These are phyloP conservation scores for Lomentospora prolificans DNA, from an alignment of 2,329 filamentous ascomycete genomes.

Conservation along the genomic window DNA sequence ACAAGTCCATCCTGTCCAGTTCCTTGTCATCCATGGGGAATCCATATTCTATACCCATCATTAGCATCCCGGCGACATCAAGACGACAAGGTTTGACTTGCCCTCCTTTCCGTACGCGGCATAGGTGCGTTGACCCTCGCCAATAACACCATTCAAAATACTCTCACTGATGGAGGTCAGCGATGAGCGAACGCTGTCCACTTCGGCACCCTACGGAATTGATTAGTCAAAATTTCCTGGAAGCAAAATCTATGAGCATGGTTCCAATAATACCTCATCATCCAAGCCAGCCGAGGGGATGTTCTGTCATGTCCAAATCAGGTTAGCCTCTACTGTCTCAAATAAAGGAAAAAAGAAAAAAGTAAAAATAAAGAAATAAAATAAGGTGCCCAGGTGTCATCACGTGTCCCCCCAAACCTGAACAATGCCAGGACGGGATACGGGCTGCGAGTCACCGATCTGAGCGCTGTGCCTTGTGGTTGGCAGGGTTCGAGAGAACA, in stretches of 20 bases:
- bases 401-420: no score
- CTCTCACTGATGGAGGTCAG: slow-evolving; percentile 21
- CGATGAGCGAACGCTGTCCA: slow-evolving; percentile 14
- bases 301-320: neutral
- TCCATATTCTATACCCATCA: slow-evolving; percentile 22
- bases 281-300: neutral
- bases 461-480: no score
- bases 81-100: slow-evolving; percentile 8
- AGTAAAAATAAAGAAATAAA: no score
- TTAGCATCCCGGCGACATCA: neutral
- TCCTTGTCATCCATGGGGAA: slow-evolving; percentile 30
- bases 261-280: no score
- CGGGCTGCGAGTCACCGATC: no score
- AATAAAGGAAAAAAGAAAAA: no score
- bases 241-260: no score
- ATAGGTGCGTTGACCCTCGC: slow-evolving; percentile 23
- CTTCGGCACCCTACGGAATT: slow-evolving; percentile 12
- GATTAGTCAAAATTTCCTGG: neutral
- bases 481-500: no score
- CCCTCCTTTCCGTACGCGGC: slow-evolving; percentile 26
- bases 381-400: no score
- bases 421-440: no score
- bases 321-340: neutral
- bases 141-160: slow-evolving; percentile 15
- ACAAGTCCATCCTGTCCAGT: slow-evolving; percentile 30